Evolutionary conservation across 352 stramenopile species (phyloP).

Genomic region (Phytophthora uliginosa): DNA sequence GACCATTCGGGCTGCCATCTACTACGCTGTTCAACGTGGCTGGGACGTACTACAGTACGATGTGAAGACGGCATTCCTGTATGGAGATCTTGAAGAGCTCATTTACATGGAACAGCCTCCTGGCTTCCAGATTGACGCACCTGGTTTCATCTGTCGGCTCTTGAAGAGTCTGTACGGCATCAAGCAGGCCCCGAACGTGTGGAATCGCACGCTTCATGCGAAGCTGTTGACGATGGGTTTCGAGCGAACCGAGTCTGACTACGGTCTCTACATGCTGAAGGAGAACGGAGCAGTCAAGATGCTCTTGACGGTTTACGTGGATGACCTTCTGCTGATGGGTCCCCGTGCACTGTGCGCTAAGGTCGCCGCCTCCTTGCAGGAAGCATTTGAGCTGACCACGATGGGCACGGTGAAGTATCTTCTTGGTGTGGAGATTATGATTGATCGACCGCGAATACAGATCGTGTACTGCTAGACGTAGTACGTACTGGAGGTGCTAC

Average conservation of each 20-base stretch:
- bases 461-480: conserved; percentile 5
- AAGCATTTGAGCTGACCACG: conserved; percentile 16
- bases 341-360: background rate
- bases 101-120: too few relatives aligned
- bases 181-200: conserved; percentile 21
- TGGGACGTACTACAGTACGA: too few relatives aligned
- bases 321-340: conserved; percentile 25
- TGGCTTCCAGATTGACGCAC: too few relatives aligned
- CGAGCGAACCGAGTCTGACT: conserved; percentile 3
- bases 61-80: too few relatives aligned
- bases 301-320: conserved; percentile 23
- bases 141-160: too few relatives aligned
- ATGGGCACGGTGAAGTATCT: conserved; percentile 20
- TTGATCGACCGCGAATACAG: background rate
- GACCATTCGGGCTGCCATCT: too few relatives aligned
- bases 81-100: too few relatives aligned
- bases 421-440: conserved; percentile 14
- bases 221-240: conserved; percentile 3
- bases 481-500: background rate
- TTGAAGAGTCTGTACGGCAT: conserved; percentile 23
- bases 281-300: background rate
- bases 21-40: too few relatives aligned
- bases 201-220: conserved; percentile 19
- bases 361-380: conserved; percentile 6
- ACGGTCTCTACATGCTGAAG: conserved; percentile 12